phyloP scores from a whole-genome alignment of 192 early-diverging fungal species.

The Dissophora globulifera region DNA sequence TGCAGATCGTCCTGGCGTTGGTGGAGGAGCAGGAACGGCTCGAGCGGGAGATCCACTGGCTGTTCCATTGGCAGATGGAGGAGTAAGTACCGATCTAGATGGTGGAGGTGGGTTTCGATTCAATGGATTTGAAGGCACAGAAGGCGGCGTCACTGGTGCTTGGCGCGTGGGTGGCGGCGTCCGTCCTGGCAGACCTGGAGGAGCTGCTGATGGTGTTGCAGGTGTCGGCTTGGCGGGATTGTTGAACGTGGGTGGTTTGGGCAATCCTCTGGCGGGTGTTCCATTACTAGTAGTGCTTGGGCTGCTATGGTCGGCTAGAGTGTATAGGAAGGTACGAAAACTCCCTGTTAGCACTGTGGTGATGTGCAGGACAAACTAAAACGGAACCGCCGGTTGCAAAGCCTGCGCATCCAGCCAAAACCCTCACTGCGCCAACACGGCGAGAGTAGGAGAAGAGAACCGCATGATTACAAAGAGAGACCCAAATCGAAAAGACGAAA shows the following conservation, averaged over 20 bases:
- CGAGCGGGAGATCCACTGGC: slow-evolving; percentile 23
- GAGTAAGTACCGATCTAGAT: slow-evolving; percentile 26
- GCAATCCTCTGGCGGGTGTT: slow-evolving; percentile 37
- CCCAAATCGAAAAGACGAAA: no score
- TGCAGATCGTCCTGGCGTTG: slow-evolving; percentile 30
- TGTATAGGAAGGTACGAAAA: background rate
- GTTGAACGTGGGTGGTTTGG: slow-evolving; percentile 44
- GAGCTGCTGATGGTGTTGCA: slow-evolving; percentile 25
- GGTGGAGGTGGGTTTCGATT: slow-evolving; percentile 39
- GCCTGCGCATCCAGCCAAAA: no score
- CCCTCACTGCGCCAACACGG: background rate
- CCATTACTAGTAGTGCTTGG: slow-evolving; percentile 27
- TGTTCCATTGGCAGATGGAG: slow-evolving; percentile 35
- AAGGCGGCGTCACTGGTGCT: slow-evolving; percentile 35
- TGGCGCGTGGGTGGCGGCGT: slow-evolving; percentile 30
- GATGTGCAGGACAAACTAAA: background rate
- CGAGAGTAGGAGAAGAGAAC: background rate
- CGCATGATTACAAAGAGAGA: background rate
- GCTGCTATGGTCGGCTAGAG: slow-evolving; percentile 29
- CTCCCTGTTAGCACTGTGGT: background rate
- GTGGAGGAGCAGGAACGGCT: slow-evolving; percentile 25
- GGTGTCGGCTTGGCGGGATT: slow-evolving; percentile 14
- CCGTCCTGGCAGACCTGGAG: slow-evolving; percentile 35
- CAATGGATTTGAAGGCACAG: slow-evolving; percentile 18
- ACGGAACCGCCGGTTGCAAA: background rate